These are phyloP conservation scores for Xylariaceae sp. DNA, from an alignment of 2,329 filamentous ascomycete species.

Conservation along the genomic window DNA sequence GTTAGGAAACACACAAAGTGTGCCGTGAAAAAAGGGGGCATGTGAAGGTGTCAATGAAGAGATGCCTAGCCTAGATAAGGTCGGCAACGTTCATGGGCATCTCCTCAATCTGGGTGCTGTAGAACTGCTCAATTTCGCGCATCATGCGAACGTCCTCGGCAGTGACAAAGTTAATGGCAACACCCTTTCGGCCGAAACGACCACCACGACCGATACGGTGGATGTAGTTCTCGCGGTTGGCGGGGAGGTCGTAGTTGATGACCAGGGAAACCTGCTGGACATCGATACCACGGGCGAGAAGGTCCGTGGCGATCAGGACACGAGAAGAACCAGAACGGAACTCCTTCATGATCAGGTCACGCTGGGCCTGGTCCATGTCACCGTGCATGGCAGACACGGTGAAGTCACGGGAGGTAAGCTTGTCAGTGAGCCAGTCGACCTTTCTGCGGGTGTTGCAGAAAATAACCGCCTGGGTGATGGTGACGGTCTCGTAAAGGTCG, in stretches of 20 bases:
- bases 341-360: slow-evolving; percentile 99
- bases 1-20: slow-evolving; percentile 25
- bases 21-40: slow-evolving; percentile 25
- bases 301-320: slow-evolving; percentile 96
- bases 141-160: slow-evolving; percentile 99
- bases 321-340: slow-evolving; percentile 98
- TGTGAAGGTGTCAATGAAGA: slow-evolving; percentile 2
- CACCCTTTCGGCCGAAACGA: slow-evolving; percentile 99
- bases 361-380: slow-evolving; percentile 97
- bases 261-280: slow-evolving; percentile 99
- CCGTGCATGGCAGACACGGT: slow-evolving; percentile 99
- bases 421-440: slow-evolving; percentile 99
- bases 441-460: slow-evolving; percentile 99
- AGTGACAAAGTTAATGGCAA: slow-evolving; percentile 99
- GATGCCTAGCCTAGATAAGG: slow-evolving; percentile 54
- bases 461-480: slow-evolving; percentile 98
- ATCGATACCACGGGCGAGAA: slow-evolving; percentile 98
- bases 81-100: slow-evolving; percentile 95
- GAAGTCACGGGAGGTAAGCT: slow-evolving; percentile 97
- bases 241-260: slow-evolving; percentile 99
- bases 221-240: slow-evolving; percentile 99
- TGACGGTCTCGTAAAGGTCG: slow-evolving; percentile 98
- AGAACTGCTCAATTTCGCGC: slow-evolving; percentile 99
- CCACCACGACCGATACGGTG: slow-evolving; percentile 99
- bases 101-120: slow-evolving; percentile 99